Base-by-base conservation (phyloP, 2,329 filamentous ascomycete species). In the Sodiomyces alkalinus region DNA sequence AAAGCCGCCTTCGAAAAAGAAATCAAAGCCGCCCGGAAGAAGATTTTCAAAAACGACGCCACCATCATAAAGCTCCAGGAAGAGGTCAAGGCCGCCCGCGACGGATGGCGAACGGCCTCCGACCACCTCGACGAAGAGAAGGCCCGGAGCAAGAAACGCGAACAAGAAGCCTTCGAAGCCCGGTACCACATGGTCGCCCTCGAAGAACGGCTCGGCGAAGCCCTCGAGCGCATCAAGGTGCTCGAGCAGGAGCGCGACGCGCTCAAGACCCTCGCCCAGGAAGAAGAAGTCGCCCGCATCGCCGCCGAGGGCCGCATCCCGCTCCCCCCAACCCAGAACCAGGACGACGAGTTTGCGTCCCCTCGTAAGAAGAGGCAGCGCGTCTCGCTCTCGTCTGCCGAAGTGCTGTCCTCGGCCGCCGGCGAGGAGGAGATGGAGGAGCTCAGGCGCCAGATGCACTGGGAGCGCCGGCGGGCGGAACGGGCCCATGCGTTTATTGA, bases 171-270 rank as follows among this genome's bases (percentile, higher is more conserved):
- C 2, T 80, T 80, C 38, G 55, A 65, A 17, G 69, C 74, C 12
- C 64, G 74, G 34, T 79, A 79, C 43, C 62, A 73, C 40, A 59
- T 80, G 31, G 68, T 73, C 29, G 62, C 67, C 22, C 49, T 74
- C 28, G 67, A 80, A 38, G 74, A 81, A 43, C 71, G 81, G 46
- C 57, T 85, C 3, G 60, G 73, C 15, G 64, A 73, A 35, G 60
- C 76, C 12, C 58, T 68, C 26, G 72, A 77, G 37, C 65, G 62
- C 26, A 59, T 80, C 39, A 71, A 66, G 46, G 53, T 76, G 18
- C 60, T 79, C 11, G 77, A 83, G 45, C 70, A 79, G 44, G 80
- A 86, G 50, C 74, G 77, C 6, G 78, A 83, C 46, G 71, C 76
- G 3, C 67, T 80, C 44, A 80, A 78, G 53, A 74, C 68, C 3